A percentile compares a stretch with the other conserved stretches of the same genome.
phyloP scores from a whole-genome alignment of 805 yeast species.

The Candida nonsorbophila region DNA sequence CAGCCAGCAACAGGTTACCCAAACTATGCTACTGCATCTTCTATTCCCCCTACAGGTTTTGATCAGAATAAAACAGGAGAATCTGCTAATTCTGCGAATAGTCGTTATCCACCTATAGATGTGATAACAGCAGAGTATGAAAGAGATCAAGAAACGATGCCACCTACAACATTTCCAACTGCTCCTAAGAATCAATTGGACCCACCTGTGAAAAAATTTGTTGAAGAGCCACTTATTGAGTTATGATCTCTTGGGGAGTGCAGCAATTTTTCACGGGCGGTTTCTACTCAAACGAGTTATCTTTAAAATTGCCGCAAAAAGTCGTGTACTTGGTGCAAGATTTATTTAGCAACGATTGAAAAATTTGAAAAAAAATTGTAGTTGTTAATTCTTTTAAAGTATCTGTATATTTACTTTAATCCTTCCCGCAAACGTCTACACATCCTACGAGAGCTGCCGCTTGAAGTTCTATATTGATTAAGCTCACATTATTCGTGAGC shows the following conservation, averaged over 20 bases:
- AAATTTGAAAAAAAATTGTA: conserved; percentile 1
- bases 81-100: conserved; percentile 1
- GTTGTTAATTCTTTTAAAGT: neutral
- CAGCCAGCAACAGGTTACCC: neutral
- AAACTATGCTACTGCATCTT: too few relatives aligned
- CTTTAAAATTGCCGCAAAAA: too few relatives aligned
- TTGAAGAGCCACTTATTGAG: conserved; percentile 36
- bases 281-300: too few relatives aligned
- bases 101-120: conserved; percentile 13
- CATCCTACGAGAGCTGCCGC: conserved; percentile 41
- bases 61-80: conserved; percentile 1
- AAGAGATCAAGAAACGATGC: too few relatives aligned
- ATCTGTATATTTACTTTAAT: conserved; percentile 1
- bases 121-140: conserved; percentile 5
- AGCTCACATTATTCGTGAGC: conserved; percentile 35
- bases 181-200: too few relatives aligned
- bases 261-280: too few relatives aligned
- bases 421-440: conserved; percentile 1
- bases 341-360: too few relatives aligned
- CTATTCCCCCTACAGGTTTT: neutral
- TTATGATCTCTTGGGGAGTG: conserved; percentile 16
- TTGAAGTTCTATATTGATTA: conserved; percentile 21
- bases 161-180: too few relatives aligned
- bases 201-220: conserved; percentile 5
- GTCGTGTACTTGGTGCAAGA: too few relatives aligned